Conservation (phyloP, 179 eudicot genomes). For the Silene noctiflora region DNA sequence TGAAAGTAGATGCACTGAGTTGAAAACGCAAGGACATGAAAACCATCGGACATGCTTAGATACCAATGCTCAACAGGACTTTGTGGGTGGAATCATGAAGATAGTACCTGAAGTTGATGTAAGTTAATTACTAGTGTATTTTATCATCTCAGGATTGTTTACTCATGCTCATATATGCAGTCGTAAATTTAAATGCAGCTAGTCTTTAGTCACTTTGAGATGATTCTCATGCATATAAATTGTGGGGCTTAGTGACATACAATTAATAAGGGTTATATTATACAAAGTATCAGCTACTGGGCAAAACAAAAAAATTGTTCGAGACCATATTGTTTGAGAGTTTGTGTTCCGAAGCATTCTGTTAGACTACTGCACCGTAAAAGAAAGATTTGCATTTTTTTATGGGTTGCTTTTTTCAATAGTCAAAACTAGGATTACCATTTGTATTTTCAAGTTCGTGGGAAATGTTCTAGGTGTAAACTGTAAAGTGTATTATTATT, state of each 20-base stretch:
- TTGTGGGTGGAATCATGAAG: slow-evolving; percentile 81
- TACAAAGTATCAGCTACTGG: not conserved
- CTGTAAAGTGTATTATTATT: not conserved
- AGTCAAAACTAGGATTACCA: not conserved
- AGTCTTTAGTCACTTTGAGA: not conserved
- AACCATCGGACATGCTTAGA: slow-evolving; percentile 38
- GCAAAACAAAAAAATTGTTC: not conserved
- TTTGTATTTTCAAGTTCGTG: not conserved
- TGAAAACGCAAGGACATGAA: slow-evolving; percentile 46
- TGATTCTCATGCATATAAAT: not conserved
- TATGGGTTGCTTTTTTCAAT: not conserved
- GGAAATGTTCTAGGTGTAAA: not conserved
- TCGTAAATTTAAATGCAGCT: not conserved
- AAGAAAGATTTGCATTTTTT: not conserved
- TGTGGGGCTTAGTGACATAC: not conserved
- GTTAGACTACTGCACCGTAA: not conserved
- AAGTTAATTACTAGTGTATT: slow-evolving; percentile 47
- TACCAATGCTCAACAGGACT: slow-evolving; percentile 58
- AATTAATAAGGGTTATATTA: not conserved
- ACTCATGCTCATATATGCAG: not conserved
- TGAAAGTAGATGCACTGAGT: slow-evolving; percentile 33
- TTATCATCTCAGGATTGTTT: not conserved
- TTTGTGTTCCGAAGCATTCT: not conserved
- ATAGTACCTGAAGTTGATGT: slow-evolving; percentile 95
- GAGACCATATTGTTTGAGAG: not conserved